Evolutionary conservation across 192 early-diverging fungal genomes (phyloP).

Genomic region (Diversispora eburnea): DNA sequence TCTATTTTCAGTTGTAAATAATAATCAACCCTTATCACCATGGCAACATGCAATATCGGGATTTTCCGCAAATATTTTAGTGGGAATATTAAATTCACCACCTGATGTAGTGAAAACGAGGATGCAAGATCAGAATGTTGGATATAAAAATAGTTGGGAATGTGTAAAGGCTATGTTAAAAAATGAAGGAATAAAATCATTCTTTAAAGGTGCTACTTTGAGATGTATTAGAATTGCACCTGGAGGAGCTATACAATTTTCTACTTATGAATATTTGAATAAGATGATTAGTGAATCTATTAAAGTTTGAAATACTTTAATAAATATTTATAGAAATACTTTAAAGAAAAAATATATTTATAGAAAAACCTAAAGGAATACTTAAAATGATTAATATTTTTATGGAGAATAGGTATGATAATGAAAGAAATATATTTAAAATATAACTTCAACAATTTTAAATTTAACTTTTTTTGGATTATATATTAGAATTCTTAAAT

Average conservation of each 20-base stretch:
- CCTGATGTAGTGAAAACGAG: constrained; percentile 48
- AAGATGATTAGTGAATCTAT: not conserved
- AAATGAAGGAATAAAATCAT: constrained; percentile 39
- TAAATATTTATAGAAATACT: not conserved
- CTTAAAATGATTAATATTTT: too few relatives aligned
- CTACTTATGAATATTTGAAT: constrained; percentile 19
- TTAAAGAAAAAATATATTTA: not conserved
- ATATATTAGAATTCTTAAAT: too few relatives aligned
- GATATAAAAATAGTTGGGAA: constrained; percentile 34
- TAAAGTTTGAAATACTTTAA: not conserved
- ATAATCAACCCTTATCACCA: constrained; percentile 31
- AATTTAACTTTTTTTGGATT: too few relatives aligned
- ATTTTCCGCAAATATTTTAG: constrained; percentile 40
- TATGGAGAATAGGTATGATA: too few relatives aligned
- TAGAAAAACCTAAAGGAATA: too few relatives aligned
- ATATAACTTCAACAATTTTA: too few relatives aligned
- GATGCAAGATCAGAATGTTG: constrained; percentile 41
- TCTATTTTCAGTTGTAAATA: constrained; percentile 31
- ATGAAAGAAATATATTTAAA: too few relatives aligned
- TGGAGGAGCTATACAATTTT: constrained; percentile 20
- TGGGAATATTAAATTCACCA: constrained; percentile 41
- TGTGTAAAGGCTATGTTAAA: constrained; percentile 34
- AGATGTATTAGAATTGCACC: constrained; percentile 42
- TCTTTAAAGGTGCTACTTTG: constrained; percentile 40
- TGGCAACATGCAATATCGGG: constrained; percentile 43